Evolutionary conservation across 2,329 filamentous ascomycete genomes (phyloP), one percentile per base, ranked within the genome.

Genomic region (Capronia americana): DNA sequence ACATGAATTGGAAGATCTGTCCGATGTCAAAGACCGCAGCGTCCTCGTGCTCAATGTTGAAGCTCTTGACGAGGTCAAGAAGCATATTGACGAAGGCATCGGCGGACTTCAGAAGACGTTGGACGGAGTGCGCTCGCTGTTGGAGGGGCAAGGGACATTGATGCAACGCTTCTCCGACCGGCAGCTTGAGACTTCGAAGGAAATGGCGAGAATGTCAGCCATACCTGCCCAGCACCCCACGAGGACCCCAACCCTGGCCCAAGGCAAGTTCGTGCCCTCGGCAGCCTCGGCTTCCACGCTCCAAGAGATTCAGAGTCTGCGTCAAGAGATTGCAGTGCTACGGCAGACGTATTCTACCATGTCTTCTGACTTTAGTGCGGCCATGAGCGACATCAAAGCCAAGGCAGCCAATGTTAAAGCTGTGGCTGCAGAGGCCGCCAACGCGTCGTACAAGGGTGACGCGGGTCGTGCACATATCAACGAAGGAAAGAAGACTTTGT

Each of bases 21-120:
- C 84, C 20, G 95, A 99, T 75, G 91, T 99, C 74, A 97, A 96
- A 79, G 95, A 99, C 77, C 88, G 94, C 32, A 93, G 93, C 1
- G 95, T 99, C 0, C 84, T 99, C n/a, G 96, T 95, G 0, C 82
- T 99, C 50, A 99, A 99, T 73, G 86, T 98, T 0, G 95, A 99
- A 75, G 87, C 90, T 17, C 85, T 99, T 4, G 95, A 99, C 76
- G 95, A 99, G 78, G 93, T 99, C 44, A 98, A 98, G 80, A 89
- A 89, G 57, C 95, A 98, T 75, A 93, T 99, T 70, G 95, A 99
- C 70, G 94, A 99, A 70, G 92, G 93, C 50, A 84, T 99, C 58
- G 89, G 90, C 10, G 88, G 90, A 6, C 83, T 99, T 57, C 92
- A 90, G 71, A 87, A 88, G 64, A 86, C 97, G 32, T 88, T 99